A percentile compares a stretch with the other conserved stretches of the same genome.
Conservation (phyloP, 164 flowering plant genomes). For the Euptelea pleiosperma region DNA sequence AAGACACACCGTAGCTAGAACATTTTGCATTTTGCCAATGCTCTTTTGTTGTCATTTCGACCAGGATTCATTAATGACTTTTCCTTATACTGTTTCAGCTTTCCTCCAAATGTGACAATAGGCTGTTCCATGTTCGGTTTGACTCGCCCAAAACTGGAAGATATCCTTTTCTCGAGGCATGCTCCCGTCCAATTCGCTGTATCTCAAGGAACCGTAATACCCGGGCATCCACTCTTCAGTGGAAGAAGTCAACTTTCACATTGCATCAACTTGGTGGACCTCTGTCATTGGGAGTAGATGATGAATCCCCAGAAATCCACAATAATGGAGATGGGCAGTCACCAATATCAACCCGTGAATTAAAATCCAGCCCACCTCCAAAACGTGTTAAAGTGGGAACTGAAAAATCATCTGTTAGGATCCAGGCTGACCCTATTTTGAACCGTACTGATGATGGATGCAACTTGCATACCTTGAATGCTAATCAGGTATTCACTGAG, state of each 20-base stretch:
- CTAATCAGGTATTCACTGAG: conserved; percentile 39
- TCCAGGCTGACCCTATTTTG: conserved; percentile 17
- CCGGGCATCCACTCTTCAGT: conserved; percentile 30
- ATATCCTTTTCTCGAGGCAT: conserved; percentile 62
- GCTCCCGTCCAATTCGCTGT: conserved; percentile 69
- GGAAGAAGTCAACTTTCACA: conserved; percentile 36
- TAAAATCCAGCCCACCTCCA: conserved; percentile 39
- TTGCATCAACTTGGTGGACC: conserved; percentile 34
- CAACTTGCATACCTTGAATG: conserved; percentile 32
- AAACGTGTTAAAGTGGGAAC: conserved; percentile 57
- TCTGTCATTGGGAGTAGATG: conserved; percentile 35
- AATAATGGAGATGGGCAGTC: conserved; percentile 20
- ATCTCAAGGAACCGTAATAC: conserved; percentile 56
- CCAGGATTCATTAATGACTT: background rate
- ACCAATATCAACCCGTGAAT: conserved; percentile 25
- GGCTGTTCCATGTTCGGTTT: conserved; percentile 69
- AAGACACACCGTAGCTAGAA: background rate
- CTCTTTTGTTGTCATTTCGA: background rate
- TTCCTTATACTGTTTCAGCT: conserved; percentile 47
- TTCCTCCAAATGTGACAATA: conserved; percentile 83
- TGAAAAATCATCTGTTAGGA: conserved; percentile 32
- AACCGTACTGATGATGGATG: conserved; percentile 37
- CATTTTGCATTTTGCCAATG: background rate
- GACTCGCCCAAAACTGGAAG: conserved; percentile 35
- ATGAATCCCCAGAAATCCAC: conserved; percentile 34